Conservation (phyloP, 495 filamentous ascomycete genomes). For the Articulospora tetracladia region DNA sequence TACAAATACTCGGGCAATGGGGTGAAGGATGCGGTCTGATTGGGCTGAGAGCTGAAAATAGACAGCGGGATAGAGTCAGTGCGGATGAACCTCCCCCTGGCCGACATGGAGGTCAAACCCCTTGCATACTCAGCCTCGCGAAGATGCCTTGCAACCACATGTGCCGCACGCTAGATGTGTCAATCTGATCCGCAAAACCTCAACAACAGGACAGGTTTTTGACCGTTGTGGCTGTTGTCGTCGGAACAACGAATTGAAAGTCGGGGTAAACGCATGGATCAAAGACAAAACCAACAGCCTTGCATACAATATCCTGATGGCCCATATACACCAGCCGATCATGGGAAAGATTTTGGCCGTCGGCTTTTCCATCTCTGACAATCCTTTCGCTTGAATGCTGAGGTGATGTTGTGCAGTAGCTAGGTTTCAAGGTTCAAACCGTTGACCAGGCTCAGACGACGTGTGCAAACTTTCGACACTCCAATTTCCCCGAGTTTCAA, state of each 20-base stretch:
- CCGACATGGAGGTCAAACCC: neutral
- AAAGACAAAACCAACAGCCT: neutral
- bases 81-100: constrained; percentile 3
- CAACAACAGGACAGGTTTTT: neutral
- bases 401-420: neutral
- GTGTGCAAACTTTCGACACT: neutral
- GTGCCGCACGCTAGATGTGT: neutral
- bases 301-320: neutral
- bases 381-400: neutral
- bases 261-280: neutral
- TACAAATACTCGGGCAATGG: neutral
- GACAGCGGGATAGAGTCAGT: constrained; percentile 4
- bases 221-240: neutral
- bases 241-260: neutral
- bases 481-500: neutral
- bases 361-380: neutral
- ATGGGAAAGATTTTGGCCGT: neutral
- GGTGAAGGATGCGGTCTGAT: neutral
- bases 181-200: neutral
- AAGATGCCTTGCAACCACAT: constrained; percentile 1
- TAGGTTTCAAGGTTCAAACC: neutral
- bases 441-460: neutral
- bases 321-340: neutral
- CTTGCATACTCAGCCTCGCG: constrained; percentile 4
- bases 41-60: constrained; percentile 10